Evolutionary conservation across 805 yeast genomes (phyloP).

Genomic region (Scheffersomyces lignosus): DNA sequence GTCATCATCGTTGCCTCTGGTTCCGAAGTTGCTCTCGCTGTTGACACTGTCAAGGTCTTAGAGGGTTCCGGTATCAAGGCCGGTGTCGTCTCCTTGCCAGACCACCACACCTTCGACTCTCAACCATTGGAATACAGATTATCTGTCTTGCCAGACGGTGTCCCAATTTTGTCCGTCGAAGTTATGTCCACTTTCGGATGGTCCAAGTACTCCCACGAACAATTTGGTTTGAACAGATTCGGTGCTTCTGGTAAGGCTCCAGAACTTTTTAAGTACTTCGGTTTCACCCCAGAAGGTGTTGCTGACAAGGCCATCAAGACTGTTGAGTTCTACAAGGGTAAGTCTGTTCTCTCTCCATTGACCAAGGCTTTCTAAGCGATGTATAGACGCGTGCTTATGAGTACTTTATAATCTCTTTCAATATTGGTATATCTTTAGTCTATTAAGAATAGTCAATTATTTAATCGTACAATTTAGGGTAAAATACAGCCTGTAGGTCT

Average conservation of each 20-base stretch:
- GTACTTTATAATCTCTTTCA: too few relatives aligned
- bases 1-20: conserved; percentile 86
- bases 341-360: conserved; percentile 70
- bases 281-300: conserved; percentile 90
- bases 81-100: conserved; percentile 89
- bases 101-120: conserved; percentile 82
- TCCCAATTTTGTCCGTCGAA: conserved; percentile 91
- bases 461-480: too few relatives aligned
- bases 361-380: conserved; percentile 64
- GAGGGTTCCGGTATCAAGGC: conserved; percentile 67
- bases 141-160: conserved; percentile 90
- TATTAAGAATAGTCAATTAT: too few relatives aligned
- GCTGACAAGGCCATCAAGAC: conserved; percentile 83
- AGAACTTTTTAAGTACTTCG: conserved; percentile 81
- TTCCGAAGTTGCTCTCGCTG: conserved; percentile 84
- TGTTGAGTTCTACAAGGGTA: conserved; percentile 79
- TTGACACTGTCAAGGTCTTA: conserved; percentile 79
- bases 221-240: conserved; percentile 91
- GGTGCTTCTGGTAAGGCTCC: conserved; percentile 94
- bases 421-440: too few relatives aligned
- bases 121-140: conserved; percentile 81
- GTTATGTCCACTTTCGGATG: conserved; percentile 90
- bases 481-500: too few relatives aligned
- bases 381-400: too few relatives aligned
- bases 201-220: conserved; percentile 94